phyloP scores from a whole-genome alignment of 1,284 basidiomycete genomes.

The Peniophora sp. region DNA sequence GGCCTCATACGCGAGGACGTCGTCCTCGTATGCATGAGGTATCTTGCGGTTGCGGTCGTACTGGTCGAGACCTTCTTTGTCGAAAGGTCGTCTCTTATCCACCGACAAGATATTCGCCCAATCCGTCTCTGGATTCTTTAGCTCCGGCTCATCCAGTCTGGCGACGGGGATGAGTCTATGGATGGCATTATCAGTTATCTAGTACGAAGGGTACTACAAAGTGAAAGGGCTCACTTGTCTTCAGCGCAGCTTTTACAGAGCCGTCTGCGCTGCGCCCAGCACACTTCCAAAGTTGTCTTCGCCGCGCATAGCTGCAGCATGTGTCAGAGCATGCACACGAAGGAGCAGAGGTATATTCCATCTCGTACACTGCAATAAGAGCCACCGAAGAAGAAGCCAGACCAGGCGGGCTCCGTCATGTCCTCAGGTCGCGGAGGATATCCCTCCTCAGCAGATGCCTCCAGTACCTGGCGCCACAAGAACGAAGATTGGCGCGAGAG shows the following conservation, averaged over 20 bases:
- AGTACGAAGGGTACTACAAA: no score
- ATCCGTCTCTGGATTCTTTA: no score
- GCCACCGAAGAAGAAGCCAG: neutral
- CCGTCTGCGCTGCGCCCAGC: neutral
- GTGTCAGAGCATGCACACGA: neutral
- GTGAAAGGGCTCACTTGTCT: neutral
- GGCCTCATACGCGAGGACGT: neutral
- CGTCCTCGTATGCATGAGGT: no score
- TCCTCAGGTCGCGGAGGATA: neutral
- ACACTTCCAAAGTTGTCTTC: neutral
- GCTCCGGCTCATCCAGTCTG: no score
- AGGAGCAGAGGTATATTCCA: neutral
- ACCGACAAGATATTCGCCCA: no score
- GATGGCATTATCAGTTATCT: no score
- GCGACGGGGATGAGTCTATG: no score
- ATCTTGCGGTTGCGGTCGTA: no score
- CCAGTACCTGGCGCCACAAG: neutral
- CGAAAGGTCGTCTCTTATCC: no score
- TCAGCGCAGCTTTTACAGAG: neutral
- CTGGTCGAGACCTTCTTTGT: no score
- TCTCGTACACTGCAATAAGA: neutral
- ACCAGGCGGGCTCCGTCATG: neutral
- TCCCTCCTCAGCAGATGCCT: neutral
- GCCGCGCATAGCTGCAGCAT: neutral
- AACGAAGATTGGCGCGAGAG: neutral